Percentiles rank a stretch among this genome's conserved stretches.
phyloP scores from a whole-genome alignment of 495 filamentous ascomycete species.

The Parmelia sp. region DNA sequence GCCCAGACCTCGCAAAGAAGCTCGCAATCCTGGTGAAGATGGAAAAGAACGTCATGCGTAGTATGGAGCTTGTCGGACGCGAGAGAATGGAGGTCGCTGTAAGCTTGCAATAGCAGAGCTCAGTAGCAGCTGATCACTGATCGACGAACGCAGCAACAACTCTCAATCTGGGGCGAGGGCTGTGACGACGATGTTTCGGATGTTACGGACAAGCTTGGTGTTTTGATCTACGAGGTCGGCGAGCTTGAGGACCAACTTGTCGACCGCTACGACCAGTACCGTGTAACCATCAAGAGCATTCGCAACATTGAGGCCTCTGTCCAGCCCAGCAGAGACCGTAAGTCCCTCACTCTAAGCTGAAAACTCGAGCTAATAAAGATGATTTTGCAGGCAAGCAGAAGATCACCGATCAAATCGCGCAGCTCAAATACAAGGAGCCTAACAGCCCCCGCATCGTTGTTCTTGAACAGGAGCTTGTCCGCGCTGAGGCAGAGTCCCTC shows the following conservation, averaged over 20 bases:
- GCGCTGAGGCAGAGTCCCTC: conserved; percentile 94
- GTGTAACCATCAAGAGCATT: conserved; percentile 98
- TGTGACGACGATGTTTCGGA: conserved; percentile 98
- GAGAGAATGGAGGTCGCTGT: conserved; percentile 98
- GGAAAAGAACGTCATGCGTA: conserved; percentile 99
- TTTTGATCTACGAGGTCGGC: conserved; percentile 95
- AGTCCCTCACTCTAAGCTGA: conserved; percentile 27
- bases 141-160: conserved; percentile 68
- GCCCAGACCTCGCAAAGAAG: conserved; percentile 95
- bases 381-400: conserved; percentile 78
- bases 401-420: conserved; percentile 97
- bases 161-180: conserved; percentile 94
- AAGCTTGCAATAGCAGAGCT: conserved; percentile 32
- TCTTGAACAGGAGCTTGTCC: conserved; percentile 96
- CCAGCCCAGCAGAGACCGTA: conserved; percentile 94
- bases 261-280: conserved; percentile 98
- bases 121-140: conserved; percentile 26
- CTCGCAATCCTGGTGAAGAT: conserved; percentile 97
- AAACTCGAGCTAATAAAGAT: not conserved
- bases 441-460: conserved; percentile 96
- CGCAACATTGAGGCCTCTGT: conserved; percentile 98
- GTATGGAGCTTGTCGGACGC: conserved; percentile 86
- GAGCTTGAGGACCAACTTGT: conserved; percentile 97
- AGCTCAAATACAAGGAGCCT: conserved; percentile 99
- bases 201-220: conserved; percentile 97